Conservation (phyloP, 495 filamentous ascomycete species). For the Penicillium diatomitis region DNA sequence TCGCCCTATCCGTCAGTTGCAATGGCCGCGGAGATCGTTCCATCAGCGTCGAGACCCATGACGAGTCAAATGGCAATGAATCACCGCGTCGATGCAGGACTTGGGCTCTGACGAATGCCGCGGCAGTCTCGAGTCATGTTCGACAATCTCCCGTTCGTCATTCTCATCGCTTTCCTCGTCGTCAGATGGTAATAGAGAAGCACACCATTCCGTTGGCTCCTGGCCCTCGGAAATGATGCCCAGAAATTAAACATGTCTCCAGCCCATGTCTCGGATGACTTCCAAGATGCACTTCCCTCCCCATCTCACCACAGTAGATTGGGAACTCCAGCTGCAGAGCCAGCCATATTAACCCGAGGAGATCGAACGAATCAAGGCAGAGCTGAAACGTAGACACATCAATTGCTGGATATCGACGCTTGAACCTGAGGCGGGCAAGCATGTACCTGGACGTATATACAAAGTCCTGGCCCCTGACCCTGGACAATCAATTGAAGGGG, state of each 20-base stretch:
- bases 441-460: too few species aligned
- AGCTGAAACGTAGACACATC: constrained; percentile 25
- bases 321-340: constrained; percentile 28
- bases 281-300: too few species aligned
- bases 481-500: too few species aligned
- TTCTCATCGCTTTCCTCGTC: neutral
- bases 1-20: too few species aligned
- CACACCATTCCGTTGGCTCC: too few species aligned
- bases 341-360: constrained; percentile 33
- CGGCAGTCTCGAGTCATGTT: neutral
- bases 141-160: neutral
- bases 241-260: too few species aligned
- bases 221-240: too few species aligned
- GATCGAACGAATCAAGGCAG: constrained; percentile 19
- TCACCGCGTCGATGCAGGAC: constrained; percentile 4
- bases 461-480: too few species aligned
- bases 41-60: too few species aligned
- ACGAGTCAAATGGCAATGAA: neutral
- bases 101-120: neutral
- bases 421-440: neutral
- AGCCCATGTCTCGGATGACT: too few species aligned
- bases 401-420: constrained; percentile 15
- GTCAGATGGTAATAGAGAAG: too few species aligned
- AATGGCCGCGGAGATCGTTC: too few species aligned
- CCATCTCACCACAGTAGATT: neutral